phyloP scores from a whole-genome alignment of 768 basidiomycete genomes.

The Rhodocollybia butyracea region DNA sequence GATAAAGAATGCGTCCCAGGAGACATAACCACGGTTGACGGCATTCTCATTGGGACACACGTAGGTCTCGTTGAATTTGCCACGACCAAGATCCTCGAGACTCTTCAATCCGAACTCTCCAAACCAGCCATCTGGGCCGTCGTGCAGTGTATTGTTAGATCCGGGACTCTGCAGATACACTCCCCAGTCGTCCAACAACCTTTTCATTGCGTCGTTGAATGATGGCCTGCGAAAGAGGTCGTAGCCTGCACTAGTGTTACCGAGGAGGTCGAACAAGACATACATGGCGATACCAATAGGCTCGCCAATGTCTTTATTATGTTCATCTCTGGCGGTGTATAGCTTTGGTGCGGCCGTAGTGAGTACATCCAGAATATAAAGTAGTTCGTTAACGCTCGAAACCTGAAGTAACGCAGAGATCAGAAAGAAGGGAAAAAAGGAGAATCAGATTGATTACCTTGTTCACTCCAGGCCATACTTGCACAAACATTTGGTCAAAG shows the following conservation, averaged over 20 bases:
- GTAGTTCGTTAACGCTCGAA: not conserved
- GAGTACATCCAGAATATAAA: not conserved
- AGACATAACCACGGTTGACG: constrained; percentile 31
- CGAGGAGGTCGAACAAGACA: constrained; percentile 4
- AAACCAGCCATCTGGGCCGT: constrained; percentile 5
- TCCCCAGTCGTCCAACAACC: not conserved
- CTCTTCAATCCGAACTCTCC: not conserved
- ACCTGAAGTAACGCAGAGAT: not conserved
- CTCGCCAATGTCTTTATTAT: not conserved
- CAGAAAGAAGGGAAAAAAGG: not conserved
- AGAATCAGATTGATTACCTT: not conserved
- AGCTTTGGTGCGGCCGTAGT: not conserved
- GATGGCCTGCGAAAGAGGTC: not conserved
- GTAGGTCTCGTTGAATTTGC: constrained; percentile 16
- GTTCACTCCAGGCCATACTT: constrained; percentile 4
- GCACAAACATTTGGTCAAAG: constrained; percentile 6
- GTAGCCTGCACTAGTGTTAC: not conserved
- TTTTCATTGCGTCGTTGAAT: not conserved
- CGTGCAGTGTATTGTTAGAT: constrained; percentile 3
- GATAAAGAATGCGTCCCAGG: constrained; percentile 45
- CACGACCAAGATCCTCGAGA: constrained; percentile 6
- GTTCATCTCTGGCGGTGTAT: not conserved
- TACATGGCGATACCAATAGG: constrained; percentile 7
- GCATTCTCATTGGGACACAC: constrained; percentile 24
- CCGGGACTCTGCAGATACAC: not conserved